A percentile compares a stretch with the other conserved stretches of the same genome.
phyloP scores from a whole-genome alignment of 257 asterid genomes.

The Solanum microdontum region DNA sequence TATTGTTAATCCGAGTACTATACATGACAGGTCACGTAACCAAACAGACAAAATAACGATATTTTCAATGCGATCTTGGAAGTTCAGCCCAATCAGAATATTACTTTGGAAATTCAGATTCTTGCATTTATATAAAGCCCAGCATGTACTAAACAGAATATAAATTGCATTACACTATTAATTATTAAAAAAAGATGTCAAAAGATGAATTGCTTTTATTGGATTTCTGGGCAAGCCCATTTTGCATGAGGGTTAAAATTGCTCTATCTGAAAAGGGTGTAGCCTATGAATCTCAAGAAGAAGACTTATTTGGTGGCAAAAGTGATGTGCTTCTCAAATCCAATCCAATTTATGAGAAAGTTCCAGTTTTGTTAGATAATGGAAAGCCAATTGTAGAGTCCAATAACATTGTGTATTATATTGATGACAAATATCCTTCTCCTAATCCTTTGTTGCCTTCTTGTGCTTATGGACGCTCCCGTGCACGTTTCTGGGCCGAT shows the following conservation, averaged over 20 bases:
- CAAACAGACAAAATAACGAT: not conserved
- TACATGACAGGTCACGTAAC: not conserved
- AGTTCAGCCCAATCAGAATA: not conserved
- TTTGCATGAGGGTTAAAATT: conserved; percentile 34
- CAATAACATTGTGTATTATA: conserved; percentile 50
- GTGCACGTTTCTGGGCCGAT: conserved; percentile 76
- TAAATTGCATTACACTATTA: not conserved
- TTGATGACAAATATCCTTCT: conserved; percentile 53
- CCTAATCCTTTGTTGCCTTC: conserved; percentile 35
- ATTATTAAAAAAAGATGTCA: conserved; percentile 21
- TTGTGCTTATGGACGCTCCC: conserved; percentile 41
- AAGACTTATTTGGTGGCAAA: conserved; percentile 47
- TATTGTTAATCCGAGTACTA: not conserved
- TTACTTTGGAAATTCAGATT: not conserved
- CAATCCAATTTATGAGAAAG: conserved; percentile 58
- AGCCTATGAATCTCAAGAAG: conserved; percentile 31
- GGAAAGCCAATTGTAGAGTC: conserved; percentile 66
- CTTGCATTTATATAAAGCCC: not conserved
- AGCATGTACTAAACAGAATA: not conserved
- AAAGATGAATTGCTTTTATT: conserved; percentile 34
- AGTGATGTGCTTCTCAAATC: conserved; percentile 51
- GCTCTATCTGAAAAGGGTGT: conserved; percentile 59
- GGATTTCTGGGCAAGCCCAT: conserved; percentile 64
- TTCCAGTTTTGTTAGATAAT: conserved; percentile 60
- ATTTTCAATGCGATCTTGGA: not conserved